Evolutionary conservation across 306 rosid genomes (phyloP).

Genomic region (Purshia tridentata): DNA sequence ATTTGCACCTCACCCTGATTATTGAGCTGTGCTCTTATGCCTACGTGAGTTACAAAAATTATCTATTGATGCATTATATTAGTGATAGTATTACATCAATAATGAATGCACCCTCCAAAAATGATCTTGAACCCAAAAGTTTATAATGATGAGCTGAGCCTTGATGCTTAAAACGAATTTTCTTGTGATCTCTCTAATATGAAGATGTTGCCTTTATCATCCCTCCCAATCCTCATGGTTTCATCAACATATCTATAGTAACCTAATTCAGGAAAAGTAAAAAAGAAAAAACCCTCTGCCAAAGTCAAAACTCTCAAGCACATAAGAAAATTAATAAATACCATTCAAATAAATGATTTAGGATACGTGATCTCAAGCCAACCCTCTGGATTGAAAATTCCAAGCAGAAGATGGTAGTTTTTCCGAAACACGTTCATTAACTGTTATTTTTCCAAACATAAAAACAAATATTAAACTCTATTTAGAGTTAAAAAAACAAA

Average conservation of each 20-base stretch:
- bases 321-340: no score
- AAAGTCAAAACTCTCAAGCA: neutral
- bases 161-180: no score
- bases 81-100: no score
- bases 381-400: constrained; percentile 88
- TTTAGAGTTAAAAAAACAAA: neutral
- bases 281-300: neutral
- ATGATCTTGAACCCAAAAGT: no score
- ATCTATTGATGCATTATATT: no score
- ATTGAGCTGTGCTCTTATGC: no score
- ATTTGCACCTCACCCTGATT: no score
- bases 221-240: constrained; percentile 76
- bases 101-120: no score
- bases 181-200: constrained; percentile 7
- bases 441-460: constrained; percentile 34
- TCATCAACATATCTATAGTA: constrained; percentile 70
- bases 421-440: constrained; percentile 73
- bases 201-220: constrained; percentile 76
- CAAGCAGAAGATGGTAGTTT: constrained; percentile 67
- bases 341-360: constrained; percentile 1
- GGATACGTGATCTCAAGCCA: constrained; percentile 98
- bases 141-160: no score
- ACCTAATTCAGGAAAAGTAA: constrained; percentile 26
- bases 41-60: no score
- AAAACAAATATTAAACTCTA: neutral